Percentiles rank a stretch among this genome's conserved stretches.
phyloP scores from a whole-genome alignment of 2,329 filamentous ascomycete species.

The Penicillium verrucosum region DNA sequence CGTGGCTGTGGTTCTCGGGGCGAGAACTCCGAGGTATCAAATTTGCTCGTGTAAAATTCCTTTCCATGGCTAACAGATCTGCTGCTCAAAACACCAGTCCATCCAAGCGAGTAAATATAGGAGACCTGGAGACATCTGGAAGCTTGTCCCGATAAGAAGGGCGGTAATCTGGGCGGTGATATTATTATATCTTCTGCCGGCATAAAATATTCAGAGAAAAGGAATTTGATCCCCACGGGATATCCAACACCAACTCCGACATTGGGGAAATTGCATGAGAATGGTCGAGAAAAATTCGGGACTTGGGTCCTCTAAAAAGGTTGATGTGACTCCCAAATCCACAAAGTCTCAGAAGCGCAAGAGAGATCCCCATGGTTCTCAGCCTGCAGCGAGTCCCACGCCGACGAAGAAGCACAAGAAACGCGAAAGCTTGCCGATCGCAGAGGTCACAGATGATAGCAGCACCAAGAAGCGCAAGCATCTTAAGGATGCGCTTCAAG shows the following conservation, averaged over 20 bases:
- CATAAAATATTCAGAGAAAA: slow-evolving; percentile 20
- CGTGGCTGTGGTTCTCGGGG: slow-evolving; percentile 25
- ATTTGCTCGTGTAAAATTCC: not conserved
- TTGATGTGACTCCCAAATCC: slow-evolving; percentile 18
- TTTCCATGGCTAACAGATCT: slow-evolving; percentile 23
- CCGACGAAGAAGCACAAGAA: slow-evolving; percentile 41
- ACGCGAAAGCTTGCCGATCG: slow-evolving; percentile 18
- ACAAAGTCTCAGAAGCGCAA: slow-evolving; percentile 35
- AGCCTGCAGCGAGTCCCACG: slow-evolving; percentile 26
- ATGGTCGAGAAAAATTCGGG: slow-evolving; percentile 50
- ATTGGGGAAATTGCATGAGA: slow-evolving; percentile 15
- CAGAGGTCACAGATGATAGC: slow-evolving; percentile 30
- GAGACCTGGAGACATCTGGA: not conserved
- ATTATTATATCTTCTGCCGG: slow-evolving; percentile 18
- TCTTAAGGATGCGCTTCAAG: slow-evolving; percentile 20
- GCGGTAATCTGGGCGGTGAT: slow-evolving; percentile 2
- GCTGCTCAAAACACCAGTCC: slow-evolving; percentile 2
- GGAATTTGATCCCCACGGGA: slow-evolving; percentile 9
- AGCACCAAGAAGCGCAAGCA: slow-evolving; percentile 25
- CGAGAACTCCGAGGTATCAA: slow-evolving; percentile 13
- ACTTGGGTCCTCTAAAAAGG: slow-evolving; percentile 41
- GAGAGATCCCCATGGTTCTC: slow-evolving; percentile 30
- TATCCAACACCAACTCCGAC: slow-evolving; percentile 1
- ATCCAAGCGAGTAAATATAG: not conserved
- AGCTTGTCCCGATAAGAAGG: slow-evolving; percentile 10